Evolutionary conservation across 257 asterid species (phyloP), one percentile per base, ranked within the genome.

Genomic region (Echium plantagineum): DNA sequence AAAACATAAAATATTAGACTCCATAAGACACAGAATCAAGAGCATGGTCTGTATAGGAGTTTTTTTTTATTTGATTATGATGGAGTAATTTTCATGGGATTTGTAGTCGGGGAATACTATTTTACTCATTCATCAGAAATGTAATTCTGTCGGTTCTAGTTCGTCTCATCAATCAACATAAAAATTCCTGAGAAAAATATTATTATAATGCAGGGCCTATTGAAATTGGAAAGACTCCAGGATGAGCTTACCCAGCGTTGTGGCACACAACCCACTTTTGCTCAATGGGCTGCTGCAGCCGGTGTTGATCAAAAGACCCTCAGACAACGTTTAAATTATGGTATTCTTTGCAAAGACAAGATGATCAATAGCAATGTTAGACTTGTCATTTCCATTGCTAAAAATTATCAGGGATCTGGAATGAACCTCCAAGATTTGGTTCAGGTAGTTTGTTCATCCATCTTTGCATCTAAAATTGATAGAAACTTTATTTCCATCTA

Each of bases 221-320:
- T 85, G 66, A 88, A 84, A 72, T 71, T 91, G 81, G 96, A 88
- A 78, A 84, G 86, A 69, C 86, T 88, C 58, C 77, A 84, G 26
- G 81, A 61, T 69, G 95, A 91, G 75, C 94, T 91, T 61, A 65
- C 51, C 19, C 59, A 79, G 49, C 85, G 95, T 32, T 84, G 59
- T 59, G 95, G 94, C 49, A 67, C 67, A 64, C 72, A 74, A 76
- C 94, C 96, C 42, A 74, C 94, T 26, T 69, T 79, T 72, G 52
- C 80, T 58, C 97, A 91, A 61, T 88, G 98, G 97, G 95, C 98
- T 69, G 85, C 85, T 69, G 96, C 95, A 52, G 98, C 97, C 52
- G 94, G 95, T 53, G 72, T 83, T 66, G 97, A 91, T 69, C 86
- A 75, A 72, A 82, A 71, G 67, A 88, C 97, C 60, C 78, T 91